Evolutionary conservation across 345 rosid genomes (phyloP).

Genomic region (Linum usitatissimum): DNA sequence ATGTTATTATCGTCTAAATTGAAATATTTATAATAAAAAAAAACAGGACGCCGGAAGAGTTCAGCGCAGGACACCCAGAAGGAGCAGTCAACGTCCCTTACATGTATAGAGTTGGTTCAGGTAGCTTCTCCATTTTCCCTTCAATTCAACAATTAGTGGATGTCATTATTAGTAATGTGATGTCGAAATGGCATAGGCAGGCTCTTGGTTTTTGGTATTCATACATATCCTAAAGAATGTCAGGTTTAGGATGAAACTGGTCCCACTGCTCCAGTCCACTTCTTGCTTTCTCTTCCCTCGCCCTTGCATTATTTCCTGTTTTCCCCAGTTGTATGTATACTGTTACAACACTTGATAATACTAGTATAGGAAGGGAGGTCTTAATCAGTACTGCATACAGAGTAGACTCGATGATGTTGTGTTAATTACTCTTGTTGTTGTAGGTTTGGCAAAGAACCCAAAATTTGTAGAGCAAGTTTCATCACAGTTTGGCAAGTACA

Average conservation of each 20-base stretch:
- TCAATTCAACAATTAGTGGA: not conserved
- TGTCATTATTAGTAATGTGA: no score
- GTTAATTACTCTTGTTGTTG: constrained; percentile 1
- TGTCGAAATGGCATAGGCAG: no score
- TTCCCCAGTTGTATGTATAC: no score
- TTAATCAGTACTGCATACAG: no score
- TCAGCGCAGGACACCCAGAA: constrained; percentile 61
- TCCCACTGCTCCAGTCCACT: not conserved
- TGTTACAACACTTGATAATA: no score
- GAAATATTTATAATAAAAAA: not conserved
- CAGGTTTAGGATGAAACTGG: no score
- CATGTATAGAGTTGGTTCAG: constrained; percentile 75
- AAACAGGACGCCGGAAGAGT: constrained; percentile 69
- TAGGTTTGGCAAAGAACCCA: constrained; percentile 65
- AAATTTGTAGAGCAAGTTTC: constrained; percentile 54
- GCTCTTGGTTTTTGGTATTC: no score
- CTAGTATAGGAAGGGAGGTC: no score
- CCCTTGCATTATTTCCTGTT: not conserved
- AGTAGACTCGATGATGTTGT: no score
- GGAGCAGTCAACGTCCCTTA: constrained; percentile 79
- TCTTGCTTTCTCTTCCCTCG: not conserved
- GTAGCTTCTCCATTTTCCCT: constrained; percentile 15
- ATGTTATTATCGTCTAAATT: not conserved
- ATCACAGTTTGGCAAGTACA: constrained; percentile 45
- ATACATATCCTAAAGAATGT: no score